A percentile compares a stretch with the other conserved stretches of the same genome.
These are phyloP conservation scores for Niebla homalea DNA, from an alignment of 495 filamentous ascomycete genomes.

Conservation along the genomic window DNA sequence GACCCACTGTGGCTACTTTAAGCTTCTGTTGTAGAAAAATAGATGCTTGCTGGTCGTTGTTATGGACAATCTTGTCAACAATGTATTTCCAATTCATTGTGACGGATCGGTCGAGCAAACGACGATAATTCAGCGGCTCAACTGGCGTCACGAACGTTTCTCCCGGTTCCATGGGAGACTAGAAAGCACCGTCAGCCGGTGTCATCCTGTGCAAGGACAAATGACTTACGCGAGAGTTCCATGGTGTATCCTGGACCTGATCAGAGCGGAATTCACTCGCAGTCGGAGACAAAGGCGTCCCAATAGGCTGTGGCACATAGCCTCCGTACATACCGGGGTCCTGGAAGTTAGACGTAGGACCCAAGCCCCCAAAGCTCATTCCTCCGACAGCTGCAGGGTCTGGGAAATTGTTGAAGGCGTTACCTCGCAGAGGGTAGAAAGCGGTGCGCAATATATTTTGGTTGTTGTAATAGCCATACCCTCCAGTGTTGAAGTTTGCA, in stretches of 20 bases:
- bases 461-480: slow-evolving; percentile 27
- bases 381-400: slow-evolving; percentile 15
- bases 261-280: slow-evolving; percentile 62
- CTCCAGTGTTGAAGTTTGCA: slow-evolving; percentile 22
- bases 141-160: slow-evolving; percentile 74
- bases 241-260: slow-evolving; percentile 30
- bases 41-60: slow-evolving; percentile 96
- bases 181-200: neutral
- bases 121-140: slow-evolving; percentile 95
- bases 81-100: slow-evolving; percentile 99
- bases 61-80: slow-evolving; percentile 98
- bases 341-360: slow-evolving; percentile 28
- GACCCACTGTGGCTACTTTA: slow-evolving; percentile 87
- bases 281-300: slow-evolving; percentile 72
- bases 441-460: slow-evolving; percentile 26
- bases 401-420: slow-evolving; percentile 10
- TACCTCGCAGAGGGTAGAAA: slow-evolving; percentile 21
- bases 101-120: slow-evolving; percentile 87
- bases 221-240: slow-evolving; percentile 36
- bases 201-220: neutral
- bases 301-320: slow-evolving; percentile 60
- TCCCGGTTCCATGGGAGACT: slow-evolving; percentile 33
- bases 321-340: slow-evolving; percentile 39
- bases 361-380: slow-evolving; percentile 21
- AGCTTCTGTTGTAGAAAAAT: slow-evolving; percentile 99